Evolutionary conservation across 2,329 filamentous ascomycete genomes (phyloP), one percentile per base, ranked within the genome.

Genomic region (Paradendryphiella salina): DNA sequence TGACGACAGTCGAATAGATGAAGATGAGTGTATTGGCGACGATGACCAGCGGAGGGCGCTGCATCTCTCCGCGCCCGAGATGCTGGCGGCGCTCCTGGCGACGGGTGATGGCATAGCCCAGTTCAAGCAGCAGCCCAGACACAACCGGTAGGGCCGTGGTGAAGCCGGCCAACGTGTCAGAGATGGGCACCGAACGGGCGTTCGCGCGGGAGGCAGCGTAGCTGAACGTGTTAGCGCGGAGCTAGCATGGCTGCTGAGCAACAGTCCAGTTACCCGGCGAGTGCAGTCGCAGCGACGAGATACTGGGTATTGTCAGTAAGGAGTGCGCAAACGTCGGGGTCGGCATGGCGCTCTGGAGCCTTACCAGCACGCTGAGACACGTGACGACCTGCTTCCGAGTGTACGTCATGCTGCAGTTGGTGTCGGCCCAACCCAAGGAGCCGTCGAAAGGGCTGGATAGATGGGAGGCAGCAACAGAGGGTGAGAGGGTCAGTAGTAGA

Each of bases 71-170:
- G 35, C 70, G 73, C 40, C 61, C 21, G 50, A 64, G 38, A 46
- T 59, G 55, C 29, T 63, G 43, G 44, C 61, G 64, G 40, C 64
- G 67, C 44, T 69, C 62, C 46, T 71, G 63, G 33, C 60, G 58
- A 17, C 68, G 59, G 57, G 70, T 64, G 58, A 73, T 50, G 64
- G 68, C 61, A 40, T 72, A 70, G 42, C 74, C 64, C 23, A 60
- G 66, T 58, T 76, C 71, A 41, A 79, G 70, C 4, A 75, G 66
- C 14, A 78, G 63, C 35, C 76, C 77, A 11, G 74, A 67, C 8
- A 79, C 58, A 17, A 75, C 57, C 4, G 77, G 76, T 1, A 79
- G 71, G 13, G 72, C 71, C 15, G 77, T 69, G 6, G 73, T 68
- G 36, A 78, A 69, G 46, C 73, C 74, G 23, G 69, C 64, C 52